Evolutionary conservation across 2,329 filamentous ascomycete species (phyloP).

Genomic region (Ophiocordyceps camponoti-saundersi): DNA sequence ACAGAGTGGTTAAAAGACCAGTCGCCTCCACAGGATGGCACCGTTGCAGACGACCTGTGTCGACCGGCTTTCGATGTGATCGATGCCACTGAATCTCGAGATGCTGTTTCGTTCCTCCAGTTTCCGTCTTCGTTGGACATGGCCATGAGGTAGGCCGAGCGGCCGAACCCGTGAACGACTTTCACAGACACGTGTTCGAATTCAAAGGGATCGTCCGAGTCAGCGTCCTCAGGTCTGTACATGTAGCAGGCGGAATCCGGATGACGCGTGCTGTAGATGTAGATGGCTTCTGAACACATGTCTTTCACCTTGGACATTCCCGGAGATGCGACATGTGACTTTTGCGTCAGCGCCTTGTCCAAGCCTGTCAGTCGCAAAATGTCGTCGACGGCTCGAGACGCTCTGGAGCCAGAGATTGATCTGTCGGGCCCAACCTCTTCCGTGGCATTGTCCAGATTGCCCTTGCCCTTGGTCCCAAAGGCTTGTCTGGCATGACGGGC

Average conservation of each 20-base stretch:
- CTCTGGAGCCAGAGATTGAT: not conserved
- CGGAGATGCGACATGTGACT: not conserved
- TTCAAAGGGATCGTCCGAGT: not conserved
- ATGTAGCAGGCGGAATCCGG: constrained; percentile 3
- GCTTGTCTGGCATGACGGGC: not conserved
- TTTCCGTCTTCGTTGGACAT: not conserved
- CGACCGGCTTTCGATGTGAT: not conserved
- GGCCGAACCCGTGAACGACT: constrained; percentile 1
- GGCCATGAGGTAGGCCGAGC: constrained; percentile 3
- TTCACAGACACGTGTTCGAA: constrained; percentile 4
- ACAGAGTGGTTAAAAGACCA: not conserved
- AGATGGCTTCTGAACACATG: constrained; percentile 1
- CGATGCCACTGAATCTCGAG: not conserved
- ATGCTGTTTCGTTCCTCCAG: not conserved
- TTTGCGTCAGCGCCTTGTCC: not conserved
- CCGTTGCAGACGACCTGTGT: not conserved
- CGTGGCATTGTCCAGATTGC: not conserved
- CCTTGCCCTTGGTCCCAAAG: not conserved
- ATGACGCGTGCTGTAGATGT: constrained; percentile 4
- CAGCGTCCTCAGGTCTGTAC: not conserved
- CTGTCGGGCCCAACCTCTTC: not conserved
- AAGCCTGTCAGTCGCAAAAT: not conserved
- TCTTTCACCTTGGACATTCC: not conserved
- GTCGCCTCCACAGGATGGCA: not conserved
- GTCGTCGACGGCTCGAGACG: not conserved